Conservation (phyloP, 1,139 yeast species). For the Candida buenavistaensis region DNA sequence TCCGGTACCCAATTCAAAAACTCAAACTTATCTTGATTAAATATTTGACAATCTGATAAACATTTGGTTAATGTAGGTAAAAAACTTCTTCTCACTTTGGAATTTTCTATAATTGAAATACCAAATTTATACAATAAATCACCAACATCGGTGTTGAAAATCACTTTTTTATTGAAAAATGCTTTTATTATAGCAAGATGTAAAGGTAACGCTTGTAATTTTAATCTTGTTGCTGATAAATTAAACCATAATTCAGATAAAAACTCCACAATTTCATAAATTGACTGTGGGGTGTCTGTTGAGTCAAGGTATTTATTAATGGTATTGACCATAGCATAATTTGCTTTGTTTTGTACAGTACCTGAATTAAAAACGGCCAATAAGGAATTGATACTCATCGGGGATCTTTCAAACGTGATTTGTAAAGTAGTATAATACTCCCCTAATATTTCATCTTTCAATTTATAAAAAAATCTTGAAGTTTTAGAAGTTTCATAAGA, state of each 20-base stretch:
- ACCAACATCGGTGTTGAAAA: constrained; percentile 22
- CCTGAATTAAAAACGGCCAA: constrained; percentile 20
- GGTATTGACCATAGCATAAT: constrained; percentile 24
- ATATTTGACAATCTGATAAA: constrained; percentile 42
- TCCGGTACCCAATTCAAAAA: constrained; percentile 53
- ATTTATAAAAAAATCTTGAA: constrained; percentile 42
- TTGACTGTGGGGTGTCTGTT: constrained; percentile 1
- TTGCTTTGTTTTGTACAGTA: constrained; percentile 26
- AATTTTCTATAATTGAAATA: constrained; percentile 44
- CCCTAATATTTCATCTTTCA: constrained; percentile 39
- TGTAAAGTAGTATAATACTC: constrained; percentile 27
- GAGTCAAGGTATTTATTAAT: constrained; percentile 14
- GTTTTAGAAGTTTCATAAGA: constrained; percentile 22
- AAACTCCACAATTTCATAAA: constrained; percentile 26
- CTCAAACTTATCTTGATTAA: constrained; percentile 31
- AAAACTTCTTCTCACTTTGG: constrained; percentile 68
- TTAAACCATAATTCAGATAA: constrained; percentile 55
- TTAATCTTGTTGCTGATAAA: constrained; percentile 59
- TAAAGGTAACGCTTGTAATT: constrained; percentile 62
- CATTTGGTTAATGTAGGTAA: constrained; percentile 57
- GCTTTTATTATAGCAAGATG: constrained; percentile 58
- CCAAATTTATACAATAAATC: constrained; percentile 37
- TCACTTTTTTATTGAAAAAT: constrained; percentile 28
- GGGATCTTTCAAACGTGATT: constrained; percentile 9
- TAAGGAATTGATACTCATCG: constrained; percentile 12